These are phyloP conservation scores for Xylaria hypoxylon DNA, from an alignment of 2,329 filamentous ascomycete genomes.

Conservation along the genomic window DNA sequence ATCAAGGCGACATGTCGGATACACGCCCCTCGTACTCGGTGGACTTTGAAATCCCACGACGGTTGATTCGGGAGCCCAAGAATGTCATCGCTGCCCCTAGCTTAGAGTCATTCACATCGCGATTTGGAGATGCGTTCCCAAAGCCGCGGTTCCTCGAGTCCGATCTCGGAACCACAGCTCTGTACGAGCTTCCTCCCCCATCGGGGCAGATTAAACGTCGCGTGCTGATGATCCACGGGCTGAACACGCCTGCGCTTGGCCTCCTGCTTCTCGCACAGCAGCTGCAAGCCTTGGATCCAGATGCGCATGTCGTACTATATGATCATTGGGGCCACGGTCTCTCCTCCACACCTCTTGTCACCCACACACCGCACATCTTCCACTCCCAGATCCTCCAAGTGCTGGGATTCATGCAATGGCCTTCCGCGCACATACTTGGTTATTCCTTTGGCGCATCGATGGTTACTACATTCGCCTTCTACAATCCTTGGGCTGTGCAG, in stretches of 20 bases:
- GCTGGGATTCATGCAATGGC: constrained; percentile 20
- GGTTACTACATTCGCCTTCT: constrained; percentile 19
- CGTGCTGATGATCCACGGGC: constrained; percentile 35
- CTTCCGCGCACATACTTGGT: constrained; percentile 29
- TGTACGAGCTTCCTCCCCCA: constrained; percentile 28
- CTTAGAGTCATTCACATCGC: constrained; percentile 25
- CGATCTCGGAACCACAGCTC: constrained; percentile 33
- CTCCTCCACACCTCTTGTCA: constrained; percentile 23
- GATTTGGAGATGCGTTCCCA: constrained; percentile 32
- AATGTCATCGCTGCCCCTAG: constrained; percentile 27
- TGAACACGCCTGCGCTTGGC: constrained; percentile 35
- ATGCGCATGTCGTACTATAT: constrained; percentile 28
- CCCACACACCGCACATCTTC: constrained; percentile 33
- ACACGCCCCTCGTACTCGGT: neutral
- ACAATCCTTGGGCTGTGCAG: constrained; percentile 9
- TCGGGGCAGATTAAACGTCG: constrained; percentile 22
- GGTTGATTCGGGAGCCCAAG: constrained; percentile 1
- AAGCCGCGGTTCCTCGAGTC: constrained; percentile 31
- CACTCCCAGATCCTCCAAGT: constrained; percentile 34
- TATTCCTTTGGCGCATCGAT: constrained; percentile 34
- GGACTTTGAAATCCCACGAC: constrained; percentile 14
- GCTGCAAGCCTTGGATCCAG: constrained; percentile 19
- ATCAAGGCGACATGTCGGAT: constrained; percentile 16
- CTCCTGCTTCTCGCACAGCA: constrained; percentile 25
- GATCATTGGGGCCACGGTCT: constrained; percentile 38